These are phyloP conservation scores for Corymbia citriodora DNA, from an alignment of 441 rosid species.

Conservation along the genomic window DNA sequence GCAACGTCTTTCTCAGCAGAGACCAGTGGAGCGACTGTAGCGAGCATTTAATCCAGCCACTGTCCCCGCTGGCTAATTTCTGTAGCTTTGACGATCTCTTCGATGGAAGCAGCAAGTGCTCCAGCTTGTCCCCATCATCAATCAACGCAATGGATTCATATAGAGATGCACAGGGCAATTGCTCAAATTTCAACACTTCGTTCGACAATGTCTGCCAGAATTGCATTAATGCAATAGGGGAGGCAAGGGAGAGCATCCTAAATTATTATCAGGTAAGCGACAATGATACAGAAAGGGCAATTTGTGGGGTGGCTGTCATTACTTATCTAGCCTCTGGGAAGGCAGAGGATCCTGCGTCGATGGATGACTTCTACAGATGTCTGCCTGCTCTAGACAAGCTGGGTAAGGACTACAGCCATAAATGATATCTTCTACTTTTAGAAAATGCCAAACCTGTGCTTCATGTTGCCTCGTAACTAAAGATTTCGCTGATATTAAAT, in stretches of 20 bases:
- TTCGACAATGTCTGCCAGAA: conserved; percentile 20
- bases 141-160: conserved; percentile 2
- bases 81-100: conserved; percentile 35
- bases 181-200: conserved; percentile 25
- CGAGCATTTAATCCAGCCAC: conserved; percentile 14
- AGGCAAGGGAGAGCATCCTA: background rate
- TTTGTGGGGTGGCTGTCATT: conserved; percentile 32
- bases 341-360: background rate
- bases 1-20: conserved; percentile 22
- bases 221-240: conserved; percentile 22
- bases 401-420: conserved; percentile 22
- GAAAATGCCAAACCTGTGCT: background rate
- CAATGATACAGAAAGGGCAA: conserved; percentile 2
- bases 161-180: conserved; percentile 3
- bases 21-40: conserved; percentile 28
- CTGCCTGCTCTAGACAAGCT: conserved; percentile 26
- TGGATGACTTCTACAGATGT: conserved; percentile 38
- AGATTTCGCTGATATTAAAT: background rate
- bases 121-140: conserved; percentile 16
- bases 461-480: background rate
- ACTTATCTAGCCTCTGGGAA: conserved; percentile 30
- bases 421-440: background rate
- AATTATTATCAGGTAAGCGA: background rate
- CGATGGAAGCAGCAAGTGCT: conserved; percentile 20
- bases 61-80: conserved; percentile 1